Base-by-base conservation (phyloP, 1,284 basidiomycete genomes). In the Ceratobasidium theobromae region DNA sequence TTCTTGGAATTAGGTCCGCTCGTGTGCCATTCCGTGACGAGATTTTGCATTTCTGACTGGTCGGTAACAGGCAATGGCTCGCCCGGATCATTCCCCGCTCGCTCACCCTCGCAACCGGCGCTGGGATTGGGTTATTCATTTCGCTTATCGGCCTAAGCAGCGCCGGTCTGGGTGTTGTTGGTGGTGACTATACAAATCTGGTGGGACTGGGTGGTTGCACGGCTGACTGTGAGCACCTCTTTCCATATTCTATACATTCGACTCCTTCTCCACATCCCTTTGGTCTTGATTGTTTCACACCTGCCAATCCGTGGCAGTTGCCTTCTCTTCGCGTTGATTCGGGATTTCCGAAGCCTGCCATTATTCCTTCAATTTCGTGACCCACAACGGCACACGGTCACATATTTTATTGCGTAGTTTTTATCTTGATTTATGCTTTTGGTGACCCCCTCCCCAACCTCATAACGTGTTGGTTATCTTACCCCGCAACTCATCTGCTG, bases 41-140 rank as follows among this genome's bases (percentile, higher is more conserved):
- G 18, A 45, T 38, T 38, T 16, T 6, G 35, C 8, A 16, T 38
- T 38, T 38, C 43, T 45, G 8, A 45, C 43, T 11, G 8, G 9
- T 38, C 43, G 25, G 16, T 9, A 27, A 16, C 38, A 65, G 62
- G 67, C 92, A 95, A 79, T 95, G 91, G 93, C 82, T 95, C 25
- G 90, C 88, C 12, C 86, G 93, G 41, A 82, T 93, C 62, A 91
- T 95, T 82, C 93, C 93, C 0, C 88, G 91, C 69, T 93, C 91
- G 2, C 83, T 95, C 52, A 87, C 92, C 40, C 82, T 93, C 68
- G 87, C 91, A 9, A 89, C 93, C 2, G 91, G 91, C 66, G 86
- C 89, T 32, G 92, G 93, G 71, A 95, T 95, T 73, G 93, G 92
- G 66, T 74, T 95, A 16, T 95, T 89, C 78, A 90, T 91, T 70